Evolutionary conservation across 2,329 filamentous ascomycete species (phyloP).

Genomic region (Trichoderma citrinoviride): DNA sequence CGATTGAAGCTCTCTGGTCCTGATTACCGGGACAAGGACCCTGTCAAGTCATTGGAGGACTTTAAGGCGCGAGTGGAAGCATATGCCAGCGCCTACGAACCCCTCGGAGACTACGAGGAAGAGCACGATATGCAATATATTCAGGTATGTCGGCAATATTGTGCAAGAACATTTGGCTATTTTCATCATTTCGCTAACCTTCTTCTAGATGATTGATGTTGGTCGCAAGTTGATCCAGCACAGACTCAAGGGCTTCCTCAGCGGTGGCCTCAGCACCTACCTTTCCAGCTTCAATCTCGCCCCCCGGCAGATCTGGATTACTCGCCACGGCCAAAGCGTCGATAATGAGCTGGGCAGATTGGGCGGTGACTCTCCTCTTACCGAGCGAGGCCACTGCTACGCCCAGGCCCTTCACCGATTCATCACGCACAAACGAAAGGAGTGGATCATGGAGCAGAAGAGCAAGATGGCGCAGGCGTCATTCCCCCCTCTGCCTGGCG

Average conservation of each 20-base stretch:
- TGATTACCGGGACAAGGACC: constrained; percentile 94
- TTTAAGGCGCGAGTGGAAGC: constrained; percentile 90
- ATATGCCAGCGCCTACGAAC: constrained; percentile 92
- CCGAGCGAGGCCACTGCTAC: constrained; percentile 75
- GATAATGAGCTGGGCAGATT: constrained; percentile 89
- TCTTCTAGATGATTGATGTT: constrained; percentile 83
- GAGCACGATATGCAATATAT: constrained; percentile 90
- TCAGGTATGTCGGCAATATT: constrained; percentile 48
- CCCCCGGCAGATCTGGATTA: constrained; percentile 97
- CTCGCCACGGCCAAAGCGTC: constrained; percentile 83
- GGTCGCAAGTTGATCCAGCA: constrained; percentile 91
- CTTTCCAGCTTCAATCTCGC: constrained; percentile 95
- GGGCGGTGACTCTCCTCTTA: constrained; percentile 84
- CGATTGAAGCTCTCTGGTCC: constrained; percentile 92
- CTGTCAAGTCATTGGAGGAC: constrained; percentile 76
- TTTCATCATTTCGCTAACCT: constrained; percentile 25
- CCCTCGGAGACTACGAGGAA: constrained; percentile 88
- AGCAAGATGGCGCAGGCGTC: constrained; percentile 72
- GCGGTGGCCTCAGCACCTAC: constrained; percentile 89
- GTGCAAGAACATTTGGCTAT: background rate
- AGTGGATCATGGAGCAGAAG: constrained; percentile 81
- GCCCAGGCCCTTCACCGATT: constrained; percentile 77
- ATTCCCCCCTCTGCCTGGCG: constrained; percentile 87
- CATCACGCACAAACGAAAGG: constrained; percentile 73
- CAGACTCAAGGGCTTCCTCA: constrained; percentile 86